phyloP scores from a whole-genome alignment of 140 eudicot genomes.

The Bidens hawaiensis region DNA sequence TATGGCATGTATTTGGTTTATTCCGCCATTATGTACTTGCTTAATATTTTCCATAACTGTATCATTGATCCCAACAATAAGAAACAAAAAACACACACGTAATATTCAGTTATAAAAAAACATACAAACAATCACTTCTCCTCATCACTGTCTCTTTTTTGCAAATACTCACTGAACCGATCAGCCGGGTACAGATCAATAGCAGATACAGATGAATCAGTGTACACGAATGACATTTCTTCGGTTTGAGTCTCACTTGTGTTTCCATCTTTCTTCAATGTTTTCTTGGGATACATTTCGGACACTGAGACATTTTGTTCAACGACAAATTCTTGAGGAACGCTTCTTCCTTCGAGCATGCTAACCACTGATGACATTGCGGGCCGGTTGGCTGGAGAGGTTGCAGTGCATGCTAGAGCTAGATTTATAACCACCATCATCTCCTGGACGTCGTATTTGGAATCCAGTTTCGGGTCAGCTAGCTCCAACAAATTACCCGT shows the following conservation, averaged over 20 bases:
- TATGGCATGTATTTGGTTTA: too few species aligned
- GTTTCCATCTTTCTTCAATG: conserved; percentile 15
- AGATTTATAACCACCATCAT: conserved; percentile 32
- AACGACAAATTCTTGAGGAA: conserved; percentile 9
- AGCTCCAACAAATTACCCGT: too few species aligned
- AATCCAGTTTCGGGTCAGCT: conserved; percentile 52
- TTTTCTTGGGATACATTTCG: neutral
- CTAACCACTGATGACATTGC: conserved; percentile 69
- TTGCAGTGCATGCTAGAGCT: conserved; percentile 49
- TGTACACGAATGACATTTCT: conserved; percentile 35
- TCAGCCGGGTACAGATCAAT: conserved; percentile 46
- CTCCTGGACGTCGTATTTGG: conserved; percentile 37
- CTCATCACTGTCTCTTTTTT: conserved; percentile 7
- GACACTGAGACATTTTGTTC: conserved; percentile 18
- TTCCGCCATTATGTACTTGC: too few species aligned
- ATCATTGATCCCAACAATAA: too few species aligned
- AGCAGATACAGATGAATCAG: conserved; percentile 45
- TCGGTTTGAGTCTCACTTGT: conserved; percentile 15
- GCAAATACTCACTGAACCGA: conserved; percentile 33
- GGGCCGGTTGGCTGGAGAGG: conserved; percentile 54
- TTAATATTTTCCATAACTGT: too few species aligned
- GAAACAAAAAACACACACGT: too few species aligned
- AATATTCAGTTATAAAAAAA: too few species aligned
- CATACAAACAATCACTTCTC: neutral
- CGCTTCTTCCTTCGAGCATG: conserved; percentile 58